Evolutionary conservation across 306 rosid species (phyloP).

Genomic region (Vicia faba): DNA sequence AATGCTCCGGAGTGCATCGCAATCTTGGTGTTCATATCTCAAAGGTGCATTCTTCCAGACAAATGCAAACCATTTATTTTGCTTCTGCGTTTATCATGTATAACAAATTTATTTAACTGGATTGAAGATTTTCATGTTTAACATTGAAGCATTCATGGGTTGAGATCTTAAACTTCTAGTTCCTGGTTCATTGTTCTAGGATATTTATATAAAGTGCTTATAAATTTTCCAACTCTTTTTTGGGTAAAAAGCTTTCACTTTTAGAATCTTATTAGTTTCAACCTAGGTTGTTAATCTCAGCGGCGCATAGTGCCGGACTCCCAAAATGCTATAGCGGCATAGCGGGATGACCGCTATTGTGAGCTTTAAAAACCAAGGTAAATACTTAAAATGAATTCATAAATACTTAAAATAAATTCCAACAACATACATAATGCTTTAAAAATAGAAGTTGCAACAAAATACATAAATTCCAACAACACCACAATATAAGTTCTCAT

Average conservation of each 20-base stretch:
- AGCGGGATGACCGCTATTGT: too few relatives aligned
- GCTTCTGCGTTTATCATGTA: neutral
- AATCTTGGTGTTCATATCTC: slow-evolving; percentile 98
- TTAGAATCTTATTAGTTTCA: slow-evolving; percentile 6
- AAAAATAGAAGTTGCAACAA: too few relatives aligned
- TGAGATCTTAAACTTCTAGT: slow-evolving; percentile 23
- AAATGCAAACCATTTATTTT: slow-evolving; percentile 31
- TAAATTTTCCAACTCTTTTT: slow-evolving; percentile 24
- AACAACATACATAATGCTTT: too few relatives aligned
- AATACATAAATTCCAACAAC: too few relatives aligned
- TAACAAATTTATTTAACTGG: too few relatives aligned
- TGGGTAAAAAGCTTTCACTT: slow-evolving; percentile 3
- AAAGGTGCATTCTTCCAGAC: slow-evolving; percentile 58
- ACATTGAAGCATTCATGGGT: slow-evolving; percentile 23
- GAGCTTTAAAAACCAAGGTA: too few relatives aligned
- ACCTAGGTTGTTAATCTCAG: too few relatives aligned
- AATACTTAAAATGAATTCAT: too few relatives aligned
- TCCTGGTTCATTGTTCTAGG: slow-evolving; percentile 11
- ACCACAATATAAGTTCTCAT: too few relatives aligned
- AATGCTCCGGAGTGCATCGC: slow-evolving; percentile 97
- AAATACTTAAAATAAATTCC: too few relatives aligned
- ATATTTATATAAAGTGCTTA: slow-evolving; percentile 22
- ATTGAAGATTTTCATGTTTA: slow-evolving; percentile 19
- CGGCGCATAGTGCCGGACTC: too few relatives aligned
- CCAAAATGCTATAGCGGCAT: too few relatives aligned